A percentile compares a stretch with the other conserved stretches of the same genome.
Evolutionary conservation across 2,329 filamentous ascomycete genomes (phyloP).

Genomic region (Rhexocercosporidium sp.): DNA sequence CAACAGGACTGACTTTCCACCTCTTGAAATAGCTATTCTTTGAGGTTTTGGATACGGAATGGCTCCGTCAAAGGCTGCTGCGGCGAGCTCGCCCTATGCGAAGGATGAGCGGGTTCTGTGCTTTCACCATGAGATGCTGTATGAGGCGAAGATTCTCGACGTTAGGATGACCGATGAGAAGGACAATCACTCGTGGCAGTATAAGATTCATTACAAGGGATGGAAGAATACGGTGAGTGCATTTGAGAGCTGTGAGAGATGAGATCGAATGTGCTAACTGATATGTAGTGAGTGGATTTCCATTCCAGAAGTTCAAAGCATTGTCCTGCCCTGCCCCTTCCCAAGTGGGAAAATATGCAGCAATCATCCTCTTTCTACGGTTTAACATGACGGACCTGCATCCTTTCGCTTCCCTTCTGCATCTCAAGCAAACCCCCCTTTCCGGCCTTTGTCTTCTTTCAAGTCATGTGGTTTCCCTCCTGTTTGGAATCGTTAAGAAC

Average conservation of each 20-base stretch:
- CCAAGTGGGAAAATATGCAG: conserved; percentile 24
- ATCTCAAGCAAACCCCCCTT: neutral
- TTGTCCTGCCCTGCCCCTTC: conserved; percentile 15
- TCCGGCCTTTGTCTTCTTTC: neutral
- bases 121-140: conserved; percentile 96
- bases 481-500: conserved; percentile 23
- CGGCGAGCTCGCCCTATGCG: conserved; percentile 36
- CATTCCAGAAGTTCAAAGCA: neutral
- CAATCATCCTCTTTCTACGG: neutral
- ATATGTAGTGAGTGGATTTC: conserved; percentile 24
- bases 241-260: neutral
- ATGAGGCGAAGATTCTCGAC: conserved; percentile 95
- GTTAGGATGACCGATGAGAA: conserved; percentile 70
- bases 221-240: conserved; percentile 89
- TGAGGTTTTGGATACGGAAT: conserved; percentile 27
- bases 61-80: conserved; percentile 41
- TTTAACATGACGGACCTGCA: neutral
- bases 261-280: conserved; percentile 16
- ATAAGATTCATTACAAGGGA: conserved; percentile 97
- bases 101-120: conserved; percentile 96
- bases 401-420: neutral
- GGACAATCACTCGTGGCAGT: conserved; percentile 69
- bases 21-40: neutral
- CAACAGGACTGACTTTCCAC: neutral
- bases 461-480: conserved; percentile 37